Percentiles rank a stretch among this genome's conserved stretches.
phyloP scores from a whole-genome alignment of 352 stramenopile species.

The Lagenidium giganteum region DNA sequence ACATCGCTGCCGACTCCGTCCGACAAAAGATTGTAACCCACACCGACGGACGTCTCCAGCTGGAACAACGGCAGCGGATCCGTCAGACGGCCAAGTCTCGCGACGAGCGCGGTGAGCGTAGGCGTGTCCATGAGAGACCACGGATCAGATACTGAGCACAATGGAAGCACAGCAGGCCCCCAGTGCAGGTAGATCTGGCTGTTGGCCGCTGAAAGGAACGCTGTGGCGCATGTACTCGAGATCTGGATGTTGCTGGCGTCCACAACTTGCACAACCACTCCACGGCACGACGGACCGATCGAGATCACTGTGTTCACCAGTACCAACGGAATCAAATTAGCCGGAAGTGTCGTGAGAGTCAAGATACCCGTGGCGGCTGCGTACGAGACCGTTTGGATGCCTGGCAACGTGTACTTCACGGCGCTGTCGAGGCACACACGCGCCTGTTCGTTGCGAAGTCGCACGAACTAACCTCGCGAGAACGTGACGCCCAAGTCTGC shows the following conservation, averaged over 20 bases:
- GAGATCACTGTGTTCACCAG: slow-evolving; percentile 32
- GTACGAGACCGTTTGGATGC: slow-evolving; percentile 30
- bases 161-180: slow-evolving; percentile 57
- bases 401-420: slow-evolving; percentile 41
- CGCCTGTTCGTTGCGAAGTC: slow-evolving; percentile 45
- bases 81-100: slow-evolving; percentile 21
- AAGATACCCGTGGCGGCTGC: slow-evolving; percentile 16
- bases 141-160: slow-evolving; percentile 42
- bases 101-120: slow-evolving; percentile 20
- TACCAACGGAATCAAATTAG: slow-evolving; percentile 20
- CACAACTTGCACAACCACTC: slow-evolving; percentile 12
- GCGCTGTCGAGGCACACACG: slow-evolving; percentile 63
- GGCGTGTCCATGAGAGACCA: slow-evolving; percentile 37
- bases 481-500: slow-evolving; percentile 31
- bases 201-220: slow-evolving; percentile 11
- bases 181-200: slow-evolving; percentile 49
- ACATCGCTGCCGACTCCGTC: slow-evolving; percentile 19
- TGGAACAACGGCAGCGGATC: slow-evolving; percentile 53
- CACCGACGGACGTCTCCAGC: slow-evolving; percentile 41
- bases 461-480: slow-evolving; percentile 56
- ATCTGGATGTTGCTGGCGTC: slow-evolving; percentile 23
- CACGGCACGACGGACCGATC: slow-evolving; percentile 32
- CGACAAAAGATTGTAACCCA: slow-evolving; percentile 31
- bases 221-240: slow-evolving; percentile 19
- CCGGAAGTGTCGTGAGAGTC: slow-evolving; percentile 33